Percentiles rank a stretch among this genome's conserved stretches.
Evolutionary conservation across 768 basidiomycete species (phyloP).

Genomic region (Kwoniella sp.): DNA sequence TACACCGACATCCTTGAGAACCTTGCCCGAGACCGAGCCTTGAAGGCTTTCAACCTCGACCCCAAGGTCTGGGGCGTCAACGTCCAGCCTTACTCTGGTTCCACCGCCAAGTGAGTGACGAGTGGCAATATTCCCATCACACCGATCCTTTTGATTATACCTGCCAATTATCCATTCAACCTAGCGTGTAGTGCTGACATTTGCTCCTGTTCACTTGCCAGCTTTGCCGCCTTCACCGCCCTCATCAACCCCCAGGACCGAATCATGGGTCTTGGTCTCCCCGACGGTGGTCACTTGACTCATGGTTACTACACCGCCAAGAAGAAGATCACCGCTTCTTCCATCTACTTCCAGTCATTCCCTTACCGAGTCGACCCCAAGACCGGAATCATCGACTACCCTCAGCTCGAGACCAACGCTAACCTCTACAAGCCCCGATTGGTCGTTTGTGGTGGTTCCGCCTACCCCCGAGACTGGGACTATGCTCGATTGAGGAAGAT

Average conservation of each 20-base stretch:
- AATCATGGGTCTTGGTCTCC: slow-evolving; percentile 97
- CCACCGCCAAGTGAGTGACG: slow-evolving; percentile 76
- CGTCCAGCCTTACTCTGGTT: slow-evolving; percentile 89
- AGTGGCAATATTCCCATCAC: neutral
- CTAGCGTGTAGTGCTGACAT: neutral
- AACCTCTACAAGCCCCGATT: slow-evolving; percentile 93
- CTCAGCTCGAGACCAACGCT: slow-evolving; percentile 74
- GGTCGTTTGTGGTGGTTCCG: slow-evolving; percentile 96
- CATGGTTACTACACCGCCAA: slow-evolving; percentile 99
- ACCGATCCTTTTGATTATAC: too few species aligned
- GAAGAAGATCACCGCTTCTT: slow-evolving; percentile 99
- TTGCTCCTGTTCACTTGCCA: slow-evolving; percentile 48
- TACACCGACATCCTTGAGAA: slow-evolving; percentile 94
- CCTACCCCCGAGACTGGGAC: slow-evolving; percentile 98
- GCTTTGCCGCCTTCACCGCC: slow-evolving; percentile 95
- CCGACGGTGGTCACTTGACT: slow-evolving; percentile 95
- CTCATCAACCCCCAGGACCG: slow-evolving; percentile 96
- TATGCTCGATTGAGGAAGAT: slow-evolving; percentile 78
- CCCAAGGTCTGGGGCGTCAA: slow-evolving; percentile 90
- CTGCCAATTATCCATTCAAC: too few species aligned
- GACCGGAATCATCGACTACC: slow-evolving; percentile 88
- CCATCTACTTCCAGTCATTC: slow-evolving; percentile 99
- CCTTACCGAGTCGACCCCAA: slow-evolving; percentile 78
- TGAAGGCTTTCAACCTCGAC: slow-evolving; percentile 94
- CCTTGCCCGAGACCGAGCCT: slow-evolving; percentile 91